A percentile compares a stretch with the other conserved stretches of the same genome.
Conservation (phyloP, 1,284 basidiomycete species). For the Schizophyllum commune region DNA sequence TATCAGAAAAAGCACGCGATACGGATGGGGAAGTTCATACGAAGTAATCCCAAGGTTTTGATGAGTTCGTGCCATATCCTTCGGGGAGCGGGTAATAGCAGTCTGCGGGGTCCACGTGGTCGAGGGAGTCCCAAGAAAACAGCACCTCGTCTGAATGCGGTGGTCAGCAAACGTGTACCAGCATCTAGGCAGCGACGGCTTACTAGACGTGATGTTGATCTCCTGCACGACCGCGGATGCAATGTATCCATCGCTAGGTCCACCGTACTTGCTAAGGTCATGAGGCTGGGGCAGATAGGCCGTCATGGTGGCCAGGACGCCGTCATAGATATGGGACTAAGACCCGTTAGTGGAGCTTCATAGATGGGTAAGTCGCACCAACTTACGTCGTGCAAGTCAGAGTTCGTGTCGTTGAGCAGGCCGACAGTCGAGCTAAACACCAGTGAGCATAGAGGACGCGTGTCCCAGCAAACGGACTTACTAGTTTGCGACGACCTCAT, state of each 20-base stretch:
- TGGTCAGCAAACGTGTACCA: not conserved
- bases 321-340: not conserved
- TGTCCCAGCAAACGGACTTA: not conserved
- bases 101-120: slow-evolving; percentile 2
- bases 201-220: slow-evolving; percentile 6
- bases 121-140: slow-evolving; percentile 9
- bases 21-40: not conserved
- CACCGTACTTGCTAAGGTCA: slow-evolving; percentile 5
- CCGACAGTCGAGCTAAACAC: not conserved
- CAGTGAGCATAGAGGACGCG: not conserved
- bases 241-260: slow-evolving; percentile 5
- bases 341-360: not conserved
- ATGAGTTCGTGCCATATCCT: not conserved
- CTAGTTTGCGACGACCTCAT: not conserved
- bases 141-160: not conserved
- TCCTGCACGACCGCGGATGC: slow-evolving; percentile 7
- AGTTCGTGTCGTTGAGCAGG: not conserved
- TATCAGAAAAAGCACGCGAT: not conserved
- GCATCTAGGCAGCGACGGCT: not conserved
- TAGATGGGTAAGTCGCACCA: not conserved
- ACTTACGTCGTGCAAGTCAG: not conserved
- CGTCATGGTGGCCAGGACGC: not conserved
- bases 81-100: slow-evolving; percentile 3
- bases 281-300: not conserved
- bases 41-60: not conserved